Percentiles rank a stretch among this genome's conserved stretches.
Conservation (phyloP, 768 basidiomycete genomes). For the Trametes punicea region DNA sequence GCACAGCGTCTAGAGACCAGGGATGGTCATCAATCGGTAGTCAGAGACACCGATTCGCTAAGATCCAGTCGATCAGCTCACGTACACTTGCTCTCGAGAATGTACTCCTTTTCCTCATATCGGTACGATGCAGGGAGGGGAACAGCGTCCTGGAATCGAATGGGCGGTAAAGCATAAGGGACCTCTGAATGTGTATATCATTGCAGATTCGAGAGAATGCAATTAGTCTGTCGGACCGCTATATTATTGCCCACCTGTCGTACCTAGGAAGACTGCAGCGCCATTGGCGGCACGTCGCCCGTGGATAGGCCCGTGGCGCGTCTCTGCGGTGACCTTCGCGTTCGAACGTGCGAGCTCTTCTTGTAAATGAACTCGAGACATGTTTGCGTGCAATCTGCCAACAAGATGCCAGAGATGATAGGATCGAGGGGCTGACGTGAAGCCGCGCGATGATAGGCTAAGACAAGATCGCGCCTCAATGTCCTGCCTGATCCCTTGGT, state of each 20-base stretch:
- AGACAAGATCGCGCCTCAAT: not conserved
- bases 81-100: constrained; percentile 55
- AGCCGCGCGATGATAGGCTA: not conserved
- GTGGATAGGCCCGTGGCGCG: constrained; percentile 51
- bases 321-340: constrained; percentile 46
- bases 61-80: constrained; percentile 10
- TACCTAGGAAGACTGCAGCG: constrained; percentile 63
- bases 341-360: constrained; percentile 48
- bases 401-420: too few relatives aligned
- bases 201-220: too few relatives aligned
- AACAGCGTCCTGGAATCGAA: constrained; percentile 60
- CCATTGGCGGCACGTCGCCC: constrained; percentile 63
- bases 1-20: constrained; percentile 46
- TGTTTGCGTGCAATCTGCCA: not conserved
- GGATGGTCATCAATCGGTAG: not conserved
- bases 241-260: too few relatives aligned
- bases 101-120: constrained; percentile 61
- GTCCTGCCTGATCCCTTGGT: not conserved
- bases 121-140: constrained; percentile 50
- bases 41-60: not conserved
- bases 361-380: constrained; percentile 43
- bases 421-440: too few relatives aligned
- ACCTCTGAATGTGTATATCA: constrained; percentile 45
- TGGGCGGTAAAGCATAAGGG: constrained; percentile 66
- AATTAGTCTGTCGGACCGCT: too few relatives aligned